These are phyloP conservation scores for Ceratopteris richardii DNA, from an alignment of 75 land plant genomes.

Conservation along the genomic window DNA sequence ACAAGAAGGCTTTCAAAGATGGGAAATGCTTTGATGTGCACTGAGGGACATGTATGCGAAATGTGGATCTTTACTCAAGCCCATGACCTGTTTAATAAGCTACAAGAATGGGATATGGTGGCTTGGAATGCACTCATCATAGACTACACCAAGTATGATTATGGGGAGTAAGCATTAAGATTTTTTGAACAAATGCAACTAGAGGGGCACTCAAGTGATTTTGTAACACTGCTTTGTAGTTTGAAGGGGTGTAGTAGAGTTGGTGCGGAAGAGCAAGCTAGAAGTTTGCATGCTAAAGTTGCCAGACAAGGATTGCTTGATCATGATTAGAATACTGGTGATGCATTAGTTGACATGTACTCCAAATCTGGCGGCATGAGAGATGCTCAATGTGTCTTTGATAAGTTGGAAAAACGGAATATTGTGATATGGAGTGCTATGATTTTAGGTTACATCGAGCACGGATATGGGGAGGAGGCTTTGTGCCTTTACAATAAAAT, in stretches of 20 bases:
- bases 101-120: conserved; percentile 14
- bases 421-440: conserved; percentile 30
- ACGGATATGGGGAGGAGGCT: conserved; percentile 37
- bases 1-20: too few species aligned
- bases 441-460: conserved; percentile 29
- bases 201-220: conserved; percentile 12
- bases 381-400: conserved; percentile 21
- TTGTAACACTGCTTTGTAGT: not conserved
- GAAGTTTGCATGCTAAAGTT: not conserved
- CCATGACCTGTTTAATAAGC: conserved; percentile 10
- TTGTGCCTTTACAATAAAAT: conserved; percentile 3
- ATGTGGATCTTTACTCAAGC: conserved; percentile 27
- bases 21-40: too few species aligned
- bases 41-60: conserved; percentile 40
- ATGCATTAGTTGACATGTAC: conserved; percentile 38
- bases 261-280: conserved; percentile 32
- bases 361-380: conserved; percentile 30
- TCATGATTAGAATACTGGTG: conserved; percentile 12
- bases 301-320: conserved; percentile 12
- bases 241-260: not conserved
- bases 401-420: conserved; percentile 10
- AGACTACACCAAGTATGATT: conserved; percentile 10
- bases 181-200: conserved; percentile 20
- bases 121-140: conserved; percentile 8
- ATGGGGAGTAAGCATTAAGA: conserved; percentile 9